Conservation (phyloP, 2,329 filamentous ascomycete species). For the Penicillium corylophilum region DNA sequence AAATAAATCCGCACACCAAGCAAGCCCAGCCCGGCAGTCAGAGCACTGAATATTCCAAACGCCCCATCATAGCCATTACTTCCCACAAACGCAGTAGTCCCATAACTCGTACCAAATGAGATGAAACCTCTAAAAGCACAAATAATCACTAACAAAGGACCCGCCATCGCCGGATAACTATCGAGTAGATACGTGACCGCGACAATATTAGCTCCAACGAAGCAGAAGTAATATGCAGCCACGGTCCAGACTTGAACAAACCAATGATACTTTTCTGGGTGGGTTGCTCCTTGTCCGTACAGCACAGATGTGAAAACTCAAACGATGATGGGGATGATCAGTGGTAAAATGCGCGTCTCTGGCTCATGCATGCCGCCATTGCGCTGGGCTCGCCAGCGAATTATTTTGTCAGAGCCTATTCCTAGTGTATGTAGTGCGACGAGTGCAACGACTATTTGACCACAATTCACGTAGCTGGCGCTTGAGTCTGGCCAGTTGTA, state of each 20-base stretch:
- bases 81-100: constrained; percentile 29
- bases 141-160: constrained; percentile 47
- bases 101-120: constrained; percentile 45
- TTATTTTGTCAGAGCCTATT: constrained; percentile 39
- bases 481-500: constrained; percentile 41
- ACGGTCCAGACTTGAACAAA: constrained; percentile 24
- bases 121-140: constrained; percentile 49
- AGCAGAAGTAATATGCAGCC: constrained; percentile 27
- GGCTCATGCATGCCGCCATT: constrained; percentile 44
- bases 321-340: constrained; percentile 39
- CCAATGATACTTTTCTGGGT: constrained; percentile 33
- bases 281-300: constrained; percentile 38
- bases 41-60: constrained; percentile 31
- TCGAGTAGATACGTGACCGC: constrained; percentile 49
- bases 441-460: constrained; percentile 42
- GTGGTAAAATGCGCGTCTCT: constrained; percentile 38
- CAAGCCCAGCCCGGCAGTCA: constrained; percentile 31
- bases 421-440: constrained; percentile 43
- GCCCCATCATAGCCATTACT: constrained; percentile 34
- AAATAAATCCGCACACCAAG: constrained; percentile 33
- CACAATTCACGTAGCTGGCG: constrained; percentile 40
- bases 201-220: constrained; percentile 44
- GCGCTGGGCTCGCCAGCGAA: constrained; percentile 36
- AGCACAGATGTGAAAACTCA: constrained; percentile 41
- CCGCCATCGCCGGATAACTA: constrained; percentile 44